Conservation (phyloP, 2,329 filamentous ascomycete genomes). For the Diplodia intermedia region DNA sequence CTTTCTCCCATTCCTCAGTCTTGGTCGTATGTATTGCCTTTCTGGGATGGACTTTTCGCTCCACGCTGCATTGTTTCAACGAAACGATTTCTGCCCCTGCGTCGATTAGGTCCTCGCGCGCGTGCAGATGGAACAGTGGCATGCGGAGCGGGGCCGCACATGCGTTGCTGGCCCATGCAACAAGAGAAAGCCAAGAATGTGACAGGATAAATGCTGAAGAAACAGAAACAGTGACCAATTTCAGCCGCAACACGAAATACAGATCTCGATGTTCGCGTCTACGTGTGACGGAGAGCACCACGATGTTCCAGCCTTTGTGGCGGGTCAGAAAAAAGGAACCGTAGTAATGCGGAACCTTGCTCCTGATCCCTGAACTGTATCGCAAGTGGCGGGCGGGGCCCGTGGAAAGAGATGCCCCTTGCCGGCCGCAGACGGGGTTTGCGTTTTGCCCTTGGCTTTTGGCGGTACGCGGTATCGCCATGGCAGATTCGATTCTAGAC, state of each 20-base stretch:
- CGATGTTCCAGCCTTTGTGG: background rate
- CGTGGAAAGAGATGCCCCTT: background rate
- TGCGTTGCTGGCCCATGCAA: background rate
- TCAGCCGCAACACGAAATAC: background rate
- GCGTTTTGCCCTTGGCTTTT: background rate
- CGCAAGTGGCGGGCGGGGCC: background rate
- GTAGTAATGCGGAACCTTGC: slow-evolving; percentile 11
- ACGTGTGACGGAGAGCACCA: background rate
- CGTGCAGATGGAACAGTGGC: slow-evolving; percentile 8
- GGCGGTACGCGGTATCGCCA: background rate
- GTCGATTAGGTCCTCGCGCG: background rate
- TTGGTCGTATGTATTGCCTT: background rate
- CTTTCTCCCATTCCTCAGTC: background rate
- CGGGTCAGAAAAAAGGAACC: background rate
- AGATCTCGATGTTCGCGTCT: background rate
- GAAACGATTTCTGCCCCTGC: background rate
- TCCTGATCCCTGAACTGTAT: slow-evolving; percentile 18
- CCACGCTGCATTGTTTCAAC: slow-evolving; percentile 6
- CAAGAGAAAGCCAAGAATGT: background rate
- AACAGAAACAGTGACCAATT: no score
- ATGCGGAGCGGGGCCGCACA: background rate
- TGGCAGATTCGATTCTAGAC: background rate
- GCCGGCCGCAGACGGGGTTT: background rate
- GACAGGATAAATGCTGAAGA: background rate
- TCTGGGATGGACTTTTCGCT: background rate